Evolutionary conservation across 495 filamentous ascomycete genomes (phyloP).

Genomic region (Hypoxylon fuscum): DNA sequence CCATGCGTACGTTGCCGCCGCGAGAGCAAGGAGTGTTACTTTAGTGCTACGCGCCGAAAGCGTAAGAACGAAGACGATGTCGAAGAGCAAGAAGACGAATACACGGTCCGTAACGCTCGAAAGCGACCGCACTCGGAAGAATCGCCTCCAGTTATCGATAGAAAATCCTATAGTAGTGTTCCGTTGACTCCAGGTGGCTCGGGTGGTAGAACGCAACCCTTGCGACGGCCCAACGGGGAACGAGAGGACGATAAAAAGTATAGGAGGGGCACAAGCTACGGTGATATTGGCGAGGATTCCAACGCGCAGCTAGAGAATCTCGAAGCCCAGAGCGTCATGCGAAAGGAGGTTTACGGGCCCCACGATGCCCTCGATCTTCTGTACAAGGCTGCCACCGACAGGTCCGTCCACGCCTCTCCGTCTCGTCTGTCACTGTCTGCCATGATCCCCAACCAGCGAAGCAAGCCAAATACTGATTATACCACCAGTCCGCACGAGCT

Average conservation of each 20-base stretch:
- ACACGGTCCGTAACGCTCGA: conserved; percentile 63
- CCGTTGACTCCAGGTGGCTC: conserved; percentile 72
- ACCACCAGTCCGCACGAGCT: conserved; percentile 41
- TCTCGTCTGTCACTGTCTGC: conserved; percentile 5
- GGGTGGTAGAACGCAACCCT: conserved; percentile 63
- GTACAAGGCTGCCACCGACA: conserved; percentile 73
- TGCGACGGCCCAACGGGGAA: conserved; percentile 58
- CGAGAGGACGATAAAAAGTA: conserved; percentile 26
- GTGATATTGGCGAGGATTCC: conserved; percentile 43
- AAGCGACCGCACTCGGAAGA: conserved; percentile 57
- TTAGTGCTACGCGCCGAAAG: conserved; percentile 95
- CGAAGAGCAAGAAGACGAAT: conserved; percentile 62
- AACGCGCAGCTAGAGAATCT: conserved; percentile 64
- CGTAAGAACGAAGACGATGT: conserved; percentile 76
- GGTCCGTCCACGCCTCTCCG: conserved; percentile 47
- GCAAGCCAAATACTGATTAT: conserved; percentile 34
- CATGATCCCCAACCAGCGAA: conserved; percentile 12
- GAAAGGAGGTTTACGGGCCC: conserved; percentile 69
- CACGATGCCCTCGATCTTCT: conserved; percentile 76
- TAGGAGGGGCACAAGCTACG: conserved; percentile 39
- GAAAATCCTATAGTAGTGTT: conserved; percentile 54
- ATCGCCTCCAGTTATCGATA: conserved; percentile 51
- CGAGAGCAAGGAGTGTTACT: conserved; percentile 94
- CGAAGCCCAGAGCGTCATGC: conserved; percentile 70
- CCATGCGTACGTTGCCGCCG: conserved; percentile 93